A percentile compares a stretch with the other conserved stretches of the same genome.
Evolutionary conservation across 257 asterid genomes (phyloP).

Genomic region (Rehmannia glutinosa): DNA sequence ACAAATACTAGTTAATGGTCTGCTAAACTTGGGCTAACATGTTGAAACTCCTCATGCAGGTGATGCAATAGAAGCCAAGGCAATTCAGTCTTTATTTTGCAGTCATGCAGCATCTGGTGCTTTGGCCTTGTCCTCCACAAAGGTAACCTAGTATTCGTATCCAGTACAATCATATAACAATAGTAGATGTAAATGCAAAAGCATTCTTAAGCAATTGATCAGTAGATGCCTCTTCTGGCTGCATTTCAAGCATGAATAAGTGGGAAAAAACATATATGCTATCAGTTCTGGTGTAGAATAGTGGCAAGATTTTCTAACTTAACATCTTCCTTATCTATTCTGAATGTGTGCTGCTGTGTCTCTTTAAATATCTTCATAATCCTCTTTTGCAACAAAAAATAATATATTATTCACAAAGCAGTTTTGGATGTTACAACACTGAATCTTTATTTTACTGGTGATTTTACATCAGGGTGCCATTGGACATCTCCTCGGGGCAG

Average conservation of each 20-base stretch:
- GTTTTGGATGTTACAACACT: neutral
- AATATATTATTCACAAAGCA: neutral
- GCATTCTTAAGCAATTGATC: too few species aligned
- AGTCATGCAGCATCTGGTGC: conserved; percentile 63
- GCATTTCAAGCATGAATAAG: too few species aligned
- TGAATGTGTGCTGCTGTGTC: too few species aligned
- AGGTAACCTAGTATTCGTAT: conserved; percentile 37
- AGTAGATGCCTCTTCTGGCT: too few species aligned
- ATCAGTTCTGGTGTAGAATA: too few species aligned
- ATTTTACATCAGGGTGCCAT: conserved; percentile 60
- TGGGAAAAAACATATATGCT: neutral
- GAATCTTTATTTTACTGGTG: conserved; percentile 1
- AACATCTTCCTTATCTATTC: neutral
- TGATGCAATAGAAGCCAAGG: conserved; percentile 87
- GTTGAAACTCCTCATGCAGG: conserved; percentile 42
- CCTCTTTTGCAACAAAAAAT: neutral
- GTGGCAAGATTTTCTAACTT: neutral
- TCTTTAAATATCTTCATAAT: neutral
- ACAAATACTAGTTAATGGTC: neutral
- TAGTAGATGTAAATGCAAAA: neutral
- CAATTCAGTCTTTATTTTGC: conserved; percentile 63
- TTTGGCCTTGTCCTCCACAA: conserved; percentile 84
- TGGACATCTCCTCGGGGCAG: conserved; percentile 98
- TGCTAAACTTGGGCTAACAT: conserved; percentile 2
- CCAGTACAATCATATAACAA: neutral